Evolutionary conservation across 495 filamentous ascomycete genomes (phyloP).

Genomic region (Clohesyomyces aquaticus): DNA sequence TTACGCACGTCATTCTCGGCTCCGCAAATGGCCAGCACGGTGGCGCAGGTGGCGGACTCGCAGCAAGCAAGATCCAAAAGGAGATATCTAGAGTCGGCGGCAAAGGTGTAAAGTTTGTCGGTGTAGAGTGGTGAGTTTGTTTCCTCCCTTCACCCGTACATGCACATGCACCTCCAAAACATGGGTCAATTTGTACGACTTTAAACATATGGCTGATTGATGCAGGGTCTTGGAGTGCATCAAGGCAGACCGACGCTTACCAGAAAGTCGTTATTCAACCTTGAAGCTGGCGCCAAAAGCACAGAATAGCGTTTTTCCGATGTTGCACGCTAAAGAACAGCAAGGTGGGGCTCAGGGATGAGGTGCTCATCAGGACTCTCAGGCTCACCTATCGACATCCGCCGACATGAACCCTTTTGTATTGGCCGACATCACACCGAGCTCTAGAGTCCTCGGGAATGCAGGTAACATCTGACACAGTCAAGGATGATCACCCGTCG

Average conservation of each 20-base stretch:
- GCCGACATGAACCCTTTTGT: no score
- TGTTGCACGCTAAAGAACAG: conserved; percentile 4
- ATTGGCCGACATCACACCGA: no score
- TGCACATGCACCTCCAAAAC: not conserved
- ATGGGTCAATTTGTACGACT: not conserved
- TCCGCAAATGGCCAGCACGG: conserved; percentile 56
- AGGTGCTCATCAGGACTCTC: no score
- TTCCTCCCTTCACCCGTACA: not conserved
- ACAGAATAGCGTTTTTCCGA: conserved; percentile 22
- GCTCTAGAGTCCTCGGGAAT: no score
- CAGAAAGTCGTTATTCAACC: conserved; percentile 16
- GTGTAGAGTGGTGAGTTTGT: conserved; percentile 69
- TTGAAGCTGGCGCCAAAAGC: conserved; percentile 24
- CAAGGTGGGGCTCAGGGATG: no score
- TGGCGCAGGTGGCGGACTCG: conserved; percentile 72
- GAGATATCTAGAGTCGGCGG: conserved; percentile 70
- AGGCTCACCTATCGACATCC: no score
- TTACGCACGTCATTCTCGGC: conserved; percentile 88
- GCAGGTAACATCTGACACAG: no score
- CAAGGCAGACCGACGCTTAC: conserved; percentile 7
- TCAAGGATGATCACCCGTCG: no score
- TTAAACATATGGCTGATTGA: not conserved
- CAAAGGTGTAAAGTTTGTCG: conserved; percentile 75
- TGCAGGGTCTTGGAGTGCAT: conserved; percentile 22
- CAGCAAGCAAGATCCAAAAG: conserved; percentile 79